Evolutionary conservation across 139 green algal species (phyloP), one percentile per base, ranked within the genome.

Genomic region (Tetraselmis chui): DNA sequence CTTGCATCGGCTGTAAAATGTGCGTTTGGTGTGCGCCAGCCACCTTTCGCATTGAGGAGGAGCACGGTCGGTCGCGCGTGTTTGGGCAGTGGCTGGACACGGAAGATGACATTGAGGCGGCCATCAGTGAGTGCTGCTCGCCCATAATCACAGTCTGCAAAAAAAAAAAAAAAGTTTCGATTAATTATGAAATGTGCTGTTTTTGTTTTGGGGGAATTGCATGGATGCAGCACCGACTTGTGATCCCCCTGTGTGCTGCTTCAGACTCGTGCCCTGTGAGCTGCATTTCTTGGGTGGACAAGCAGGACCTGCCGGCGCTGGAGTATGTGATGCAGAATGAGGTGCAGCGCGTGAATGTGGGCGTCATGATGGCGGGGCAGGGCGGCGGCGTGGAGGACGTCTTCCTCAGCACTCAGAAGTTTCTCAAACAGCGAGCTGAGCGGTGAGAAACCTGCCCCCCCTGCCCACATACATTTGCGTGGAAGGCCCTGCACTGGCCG

Each of bases 1-100:
- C 90, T 0, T 97, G 94, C 89, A 97, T 97, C 59, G 94, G 94
- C 24, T 97, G 94, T 91, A 95, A 95, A 87, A 86, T 92, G 88
- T 97, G 94, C 84, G 89, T 97, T 23, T 95, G 88, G 87, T 86
- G 81, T 28, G 92, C 94, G 0, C 80, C 88, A 0, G 92, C 87
- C 26, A 96, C 92, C 25, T 97, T 96, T 88, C 84, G 93, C 27
- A 95, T 97, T 1, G 92, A 97, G 85, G 31, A 80, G 1, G 86
- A 89, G n/a, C 83, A 95, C 78, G 94, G 94, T 29, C 84, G 94
- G 11, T 90, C 84, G 1, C 86, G 94, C 2, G 94, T 94, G 2
- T 97, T 89, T 88, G 90, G 87, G 1, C 92, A 94, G 83, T 97
- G 94, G 94, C 80, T 95, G 1, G 88, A 96, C 80, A 86, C 76